Evolutionary conservation across 2,329 filamentous ascomycete genomes (phyloP).

Genomic region (Aspergillus neotritici): DNA sequence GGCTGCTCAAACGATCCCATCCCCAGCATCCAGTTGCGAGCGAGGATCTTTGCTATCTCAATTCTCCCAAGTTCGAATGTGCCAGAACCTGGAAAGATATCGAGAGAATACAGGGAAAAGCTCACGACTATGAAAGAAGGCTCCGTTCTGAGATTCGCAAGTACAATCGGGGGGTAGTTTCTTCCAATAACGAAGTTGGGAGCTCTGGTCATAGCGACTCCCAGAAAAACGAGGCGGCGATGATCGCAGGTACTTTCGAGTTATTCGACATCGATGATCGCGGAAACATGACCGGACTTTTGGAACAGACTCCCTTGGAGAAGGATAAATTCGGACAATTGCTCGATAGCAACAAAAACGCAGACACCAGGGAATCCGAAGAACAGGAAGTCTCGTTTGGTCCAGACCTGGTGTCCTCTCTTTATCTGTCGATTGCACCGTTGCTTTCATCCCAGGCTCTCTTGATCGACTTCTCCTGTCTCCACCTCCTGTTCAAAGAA

Average conservation of each 20-base stretch:
- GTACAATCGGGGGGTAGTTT: constrained; percentile 33
- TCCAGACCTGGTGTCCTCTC: constrained; percentile 47
- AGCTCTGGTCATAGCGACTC: neutral
- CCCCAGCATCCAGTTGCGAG: constrained; percentile 63
- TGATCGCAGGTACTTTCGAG: constrained; percentile 24
- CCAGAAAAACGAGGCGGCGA: constrained; percentile 1
- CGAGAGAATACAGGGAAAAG: constrained; percentile 56
- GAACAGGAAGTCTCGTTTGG: constrained; percentile 23
- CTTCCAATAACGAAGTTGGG: neutral
- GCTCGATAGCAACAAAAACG: constrained; percentile 20
- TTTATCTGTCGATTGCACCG: constrained; percentile 66
- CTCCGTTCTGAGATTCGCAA: constrained; percentile 35
- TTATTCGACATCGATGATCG: constrained; percentile 33
- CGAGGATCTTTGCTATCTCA: constrained; percentile 41
- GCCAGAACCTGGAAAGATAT: constrained; percentile 68
- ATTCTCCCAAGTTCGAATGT: constrained; percentile 60
- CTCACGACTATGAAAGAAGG: constrained; percentile 39
- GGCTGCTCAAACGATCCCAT: constrained; percentile 65
- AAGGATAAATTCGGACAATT: constrained; percentile 27
- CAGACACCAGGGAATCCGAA: constrained; percentile 13
- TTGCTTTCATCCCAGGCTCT: constrained; percentile 68
- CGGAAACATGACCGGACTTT: constrained; percentile 19
- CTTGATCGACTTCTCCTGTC: constrained; percentile 69
- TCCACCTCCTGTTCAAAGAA: constrained; percentile 68
- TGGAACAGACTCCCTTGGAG: constrained; percentile 18